Conservation (phyloP, 495 filamentous ascomycete genomes). For the Amphirosellinia nigrospora region DNA sequence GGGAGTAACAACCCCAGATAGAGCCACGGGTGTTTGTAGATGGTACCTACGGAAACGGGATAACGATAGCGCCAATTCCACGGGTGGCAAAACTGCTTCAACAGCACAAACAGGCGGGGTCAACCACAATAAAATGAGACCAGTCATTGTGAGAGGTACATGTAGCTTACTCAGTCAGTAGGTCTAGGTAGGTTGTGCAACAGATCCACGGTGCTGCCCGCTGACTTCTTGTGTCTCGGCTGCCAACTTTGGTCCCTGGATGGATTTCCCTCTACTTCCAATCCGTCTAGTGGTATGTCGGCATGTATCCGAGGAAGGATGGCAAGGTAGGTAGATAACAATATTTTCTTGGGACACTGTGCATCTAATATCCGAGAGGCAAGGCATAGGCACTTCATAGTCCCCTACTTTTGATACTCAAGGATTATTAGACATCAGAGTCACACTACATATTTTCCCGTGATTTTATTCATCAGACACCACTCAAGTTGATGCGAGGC, state of each 20-base stretch:
- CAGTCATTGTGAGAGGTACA: conserved; percentile 10
- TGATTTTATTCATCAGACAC: background rate
- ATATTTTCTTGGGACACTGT: background rate
- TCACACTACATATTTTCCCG: background rate
- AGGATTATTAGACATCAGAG: background rate
- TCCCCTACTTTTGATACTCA: background rate
- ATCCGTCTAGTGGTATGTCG: background rate
- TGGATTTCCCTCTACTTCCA: too few species aligned
- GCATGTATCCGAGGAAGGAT: too few species aligned
- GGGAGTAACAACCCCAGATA: background rate
- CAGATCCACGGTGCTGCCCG: conserved; percentile 15
- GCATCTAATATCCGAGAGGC: background rate
- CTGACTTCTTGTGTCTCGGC: conserved; percentile 23
- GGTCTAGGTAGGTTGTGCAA: conserved; percentile 11
- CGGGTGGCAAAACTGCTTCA: conserved; percentile 2
- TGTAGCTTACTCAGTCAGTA: background rate
- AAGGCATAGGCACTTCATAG: background rate
- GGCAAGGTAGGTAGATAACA: too few species aligned
- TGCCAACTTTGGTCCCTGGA: conserved; percentile 11
- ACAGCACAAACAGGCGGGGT: conserved; percentile 17
- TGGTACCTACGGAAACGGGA: background rate
- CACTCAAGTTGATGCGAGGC: background rate
- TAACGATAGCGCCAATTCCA: background rate
- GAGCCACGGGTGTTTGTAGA: background rate
- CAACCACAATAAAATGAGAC: background rate